phyloP scores from a whole-genome alignment of 371 early-diverging fungal genomes.

The Sporodiniella umbellata region DNA sequence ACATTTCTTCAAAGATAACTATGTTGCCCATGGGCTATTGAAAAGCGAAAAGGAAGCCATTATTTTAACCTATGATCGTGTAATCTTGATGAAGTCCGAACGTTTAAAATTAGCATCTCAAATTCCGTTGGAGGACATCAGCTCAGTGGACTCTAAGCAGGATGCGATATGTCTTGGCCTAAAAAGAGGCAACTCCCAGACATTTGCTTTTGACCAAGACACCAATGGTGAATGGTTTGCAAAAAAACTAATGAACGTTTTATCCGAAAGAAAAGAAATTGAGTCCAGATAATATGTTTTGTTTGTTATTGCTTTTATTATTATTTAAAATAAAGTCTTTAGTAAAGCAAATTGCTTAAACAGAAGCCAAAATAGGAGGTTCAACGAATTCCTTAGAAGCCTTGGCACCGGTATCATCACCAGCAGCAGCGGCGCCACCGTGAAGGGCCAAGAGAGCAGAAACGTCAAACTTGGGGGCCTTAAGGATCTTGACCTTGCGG shows the following conservation, averaged over 20 bases:
- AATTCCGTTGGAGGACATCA: slow-evolving; percentile 19
- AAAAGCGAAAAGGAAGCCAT: slow-evolving; percentile 59
- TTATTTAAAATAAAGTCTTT: too few species aligned
- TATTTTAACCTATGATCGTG: slow-evolving; percentile 61
- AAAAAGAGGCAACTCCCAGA: slow-evolving; percentile 1
- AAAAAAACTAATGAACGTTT: slow-evolving; percentile 2
- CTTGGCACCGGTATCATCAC: slow-evolving; percentile 73
- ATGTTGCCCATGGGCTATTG: slow-evolving; percentile 71
- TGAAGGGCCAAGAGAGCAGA: slow-evolving; percentile 97
- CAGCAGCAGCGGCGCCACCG: slow-evolving; percentile 79
- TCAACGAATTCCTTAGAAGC: slow-evolving; percentile 80
- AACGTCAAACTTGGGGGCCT: slow-evolving; percentile 93
- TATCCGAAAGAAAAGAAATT: slow-evolving; percentile 12
- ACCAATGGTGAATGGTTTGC: slow-evolving; percentile 25
- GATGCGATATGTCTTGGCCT: slow-evolving; percentile 14
- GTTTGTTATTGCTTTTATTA: too few species aligned
- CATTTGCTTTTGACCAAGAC: slow-evolving; percentile 9
- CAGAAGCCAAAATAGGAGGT: slow-evolving; percentile 73
- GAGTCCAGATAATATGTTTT: slow-evolving; percentile 7
- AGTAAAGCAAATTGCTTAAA: slow-evolving; percentile 46
- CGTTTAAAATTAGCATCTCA: slow-evolving; percentile 62
- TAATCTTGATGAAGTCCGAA: slow-evolving; percentile 59
- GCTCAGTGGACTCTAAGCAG: not conserved
- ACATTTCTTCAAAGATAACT: slow-evolving; percentile 73
- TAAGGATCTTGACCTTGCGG: slow-evolving; percentile 99